These are phyloP conservation scores for Neonectria magnoliae DNA, from an alignment of 2,329 filamentous ascomycete genomes.

Conservation along the genomic window DNA sequence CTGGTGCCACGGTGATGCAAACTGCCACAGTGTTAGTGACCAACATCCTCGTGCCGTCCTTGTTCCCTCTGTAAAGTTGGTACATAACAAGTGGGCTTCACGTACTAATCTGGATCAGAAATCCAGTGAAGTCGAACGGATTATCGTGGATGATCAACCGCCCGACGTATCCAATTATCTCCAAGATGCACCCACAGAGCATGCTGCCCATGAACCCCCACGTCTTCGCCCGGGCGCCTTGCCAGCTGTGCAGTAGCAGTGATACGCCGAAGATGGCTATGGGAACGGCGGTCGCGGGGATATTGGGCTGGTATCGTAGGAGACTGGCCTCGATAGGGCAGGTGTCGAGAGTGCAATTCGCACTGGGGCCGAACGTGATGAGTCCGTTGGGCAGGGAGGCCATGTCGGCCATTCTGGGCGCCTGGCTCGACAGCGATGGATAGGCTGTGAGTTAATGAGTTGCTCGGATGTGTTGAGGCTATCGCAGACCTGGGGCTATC, in stretches of 20 bases:
- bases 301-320: conserved; percentile 36
- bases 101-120: conserved; percentile 72
- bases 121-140: conserved; percentile 65
- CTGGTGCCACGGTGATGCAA: conserved; percentile 46
- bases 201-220: conserved; percentile 59
- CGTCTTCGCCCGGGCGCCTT: conserved; percentile 31
- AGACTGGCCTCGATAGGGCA: conserved; percentile 40
- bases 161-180: conserved; percentile 70
- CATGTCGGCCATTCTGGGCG: background rate
- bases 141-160: conserved; percentile 65
- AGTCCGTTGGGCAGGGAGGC: conserved; percentile 33
- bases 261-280: conserved; percentile 34
- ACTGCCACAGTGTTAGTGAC: conserved; percentile 32
- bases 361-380: conserved; percentile 36
- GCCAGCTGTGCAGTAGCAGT: conserved; percentile 30
- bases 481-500: background rate
- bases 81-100: background rate
- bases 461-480: background rate
- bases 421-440: background rate
- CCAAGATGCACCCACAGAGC: conserved; percentile 63
- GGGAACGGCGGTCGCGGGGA: conserved; percentile 34
- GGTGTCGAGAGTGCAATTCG: conserved; percentile 40
- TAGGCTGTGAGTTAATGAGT: background rate
- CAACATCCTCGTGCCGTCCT: background rate
- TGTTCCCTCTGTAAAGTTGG: background rate